phyloP scores from a whole-genome alignment of 179 eudicot genomes.

The Silene noctiflora region DNA sequence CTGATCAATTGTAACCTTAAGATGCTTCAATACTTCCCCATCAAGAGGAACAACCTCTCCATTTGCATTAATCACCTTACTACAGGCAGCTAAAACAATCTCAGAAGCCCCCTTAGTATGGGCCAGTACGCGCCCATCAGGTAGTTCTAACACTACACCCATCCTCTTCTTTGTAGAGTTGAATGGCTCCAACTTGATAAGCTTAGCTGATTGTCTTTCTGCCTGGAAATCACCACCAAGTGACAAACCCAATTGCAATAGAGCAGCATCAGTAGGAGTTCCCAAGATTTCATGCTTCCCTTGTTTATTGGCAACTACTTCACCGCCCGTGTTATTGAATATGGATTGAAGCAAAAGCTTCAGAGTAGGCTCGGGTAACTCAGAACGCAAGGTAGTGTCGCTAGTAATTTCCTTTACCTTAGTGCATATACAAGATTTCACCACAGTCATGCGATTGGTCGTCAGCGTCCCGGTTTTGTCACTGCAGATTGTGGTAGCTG shows the following conservation, averaged over 20 bases:
- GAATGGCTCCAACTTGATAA: constrained; percentile 81
- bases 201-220: constrained; percentile 46
- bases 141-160: constrained; percentile 77
- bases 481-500: constrained; percentile 85
- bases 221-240: constrained; percentile 77
- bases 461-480: constrained; percentile 95
- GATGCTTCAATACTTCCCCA: constrained; percentile 40
- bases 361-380: constrained; percentile 46
- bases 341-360: constrained; percentile 63
- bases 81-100: constrained; percentile 77
- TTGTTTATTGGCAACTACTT: constrained; percentile 60
- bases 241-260: constrained; percentile 70
- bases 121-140: constrained; percentile 65
- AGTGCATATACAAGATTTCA: constrained; percentile 73
- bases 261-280: constrained; percentile 87
- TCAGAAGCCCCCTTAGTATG: constrained; percentile 92
- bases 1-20: constrained; percentile 58
- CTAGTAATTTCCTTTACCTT: constrained; percentile 44
- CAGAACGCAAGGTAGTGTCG: constrained; percentile 41
- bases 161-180: constrained; percentile 85
- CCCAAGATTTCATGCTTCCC: constrained; percentile 76
- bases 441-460: constrained; percentile 88
- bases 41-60: constrained; percentile 75
- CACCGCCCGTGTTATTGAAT: constrained; percentile 85
- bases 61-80: constrained; percentile 53